Conservation (phyloP, 306 rosid species). For the Trifolium fragiferum region DNA sequence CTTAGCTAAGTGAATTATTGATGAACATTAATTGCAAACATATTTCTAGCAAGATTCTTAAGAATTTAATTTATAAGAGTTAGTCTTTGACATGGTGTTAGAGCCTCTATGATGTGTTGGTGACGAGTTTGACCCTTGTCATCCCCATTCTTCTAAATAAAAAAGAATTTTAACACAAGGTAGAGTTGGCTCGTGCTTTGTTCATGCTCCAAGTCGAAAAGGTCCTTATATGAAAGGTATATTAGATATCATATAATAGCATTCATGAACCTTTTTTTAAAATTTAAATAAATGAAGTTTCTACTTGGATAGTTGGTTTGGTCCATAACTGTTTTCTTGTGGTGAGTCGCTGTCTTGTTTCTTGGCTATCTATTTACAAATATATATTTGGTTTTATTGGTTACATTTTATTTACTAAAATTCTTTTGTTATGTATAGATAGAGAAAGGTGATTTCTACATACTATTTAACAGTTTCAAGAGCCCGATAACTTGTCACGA, state of each 20-base stretch:
- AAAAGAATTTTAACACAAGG: neutral
- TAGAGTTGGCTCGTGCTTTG: slow-evolving; percentile 18
- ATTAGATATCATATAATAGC: neutral
- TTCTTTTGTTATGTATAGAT: slow-evolving; percentile 58
- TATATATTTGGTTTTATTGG: neutral
- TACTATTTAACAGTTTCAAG: slow-evolving; percentile 64
- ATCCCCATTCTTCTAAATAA: neutral
- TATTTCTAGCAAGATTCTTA: neutral
- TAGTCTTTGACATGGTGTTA: neutral
- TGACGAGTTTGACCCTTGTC: neutral
- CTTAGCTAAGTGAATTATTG: neutral
- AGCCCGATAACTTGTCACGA: slow-evolving; percentile 61
- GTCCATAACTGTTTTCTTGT: neutral
- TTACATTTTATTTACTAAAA: slow-evolving; percentile 8
- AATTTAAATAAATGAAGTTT: slow-evolving; percentile 16
- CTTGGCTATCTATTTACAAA: neutral
- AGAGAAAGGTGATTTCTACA: slow-evolving; percentile 54
- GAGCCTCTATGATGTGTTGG: neutral
- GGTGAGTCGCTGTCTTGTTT: too few species aligned
- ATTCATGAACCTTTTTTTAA: slow-evolving; percentile 1
- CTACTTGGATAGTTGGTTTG: slow-evolving; percentile 18
- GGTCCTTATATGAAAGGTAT: neutral
- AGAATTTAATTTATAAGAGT: neutral
- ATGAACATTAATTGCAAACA: neutral
- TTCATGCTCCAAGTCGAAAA: neutral